Conservation (phyloP, 441 rosid genomes). For the Populus hybrid region DNA sequence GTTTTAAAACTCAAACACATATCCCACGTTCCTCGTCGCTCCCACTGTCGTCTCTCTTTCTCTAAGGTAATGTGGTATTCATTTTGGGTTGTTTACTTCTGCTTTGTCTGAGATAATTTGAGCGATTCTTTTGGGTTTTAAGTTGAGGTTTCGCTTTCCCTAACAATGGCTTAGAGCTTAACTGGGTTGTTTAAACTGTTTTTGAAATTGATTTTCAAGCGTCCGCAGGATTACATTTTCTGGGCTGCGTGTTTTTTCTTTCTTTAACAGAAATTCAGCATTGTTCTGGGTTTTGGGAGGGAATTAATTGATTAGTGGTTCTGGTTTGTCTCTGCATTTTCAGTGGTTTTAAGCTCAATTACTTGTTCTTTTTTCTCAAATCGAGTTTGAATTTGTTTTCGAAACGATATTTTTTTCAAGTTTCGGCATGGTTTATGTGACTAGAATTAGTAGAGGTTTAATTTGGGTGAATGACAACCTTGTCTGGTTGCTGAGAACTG, state of each 20-base stretch:
- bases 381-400: background rate
- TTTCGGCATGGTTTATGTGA: background rate
- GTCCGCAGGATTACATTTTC: background rate
- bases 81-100: background rate
- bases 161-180: too few relatives aligned
- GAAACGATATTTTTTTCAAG: background rate
- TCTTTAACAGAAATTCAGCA: background rate
- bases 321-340: background rate
- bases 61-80: constrained; percentile 23
- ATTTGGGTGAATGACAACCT: background rate
- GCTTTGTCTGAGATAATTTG: background rate
- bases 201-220: background rate
- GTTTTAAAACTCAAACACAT: background rate
- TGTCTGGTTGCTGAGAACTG: constrained; percentile 2
- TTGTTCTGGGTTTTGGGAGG: background rate
- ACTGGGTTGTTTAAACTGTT: background rate
- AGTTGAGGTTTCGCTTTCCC: too few relatives aligned
- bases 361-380: background rate
- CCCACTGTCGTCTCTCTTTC: background rate
- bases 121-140: background rate
- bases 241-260: background rate
- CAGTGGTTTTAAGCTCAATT: background rate
- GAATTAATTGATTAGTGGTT: background rate
- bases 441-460: background rate
- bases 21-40: background rate